phyloP scores from a whole-genome alignment of 495 filamentous ascomycete species.

The Massariosphaeria phaeospora region DNA sequence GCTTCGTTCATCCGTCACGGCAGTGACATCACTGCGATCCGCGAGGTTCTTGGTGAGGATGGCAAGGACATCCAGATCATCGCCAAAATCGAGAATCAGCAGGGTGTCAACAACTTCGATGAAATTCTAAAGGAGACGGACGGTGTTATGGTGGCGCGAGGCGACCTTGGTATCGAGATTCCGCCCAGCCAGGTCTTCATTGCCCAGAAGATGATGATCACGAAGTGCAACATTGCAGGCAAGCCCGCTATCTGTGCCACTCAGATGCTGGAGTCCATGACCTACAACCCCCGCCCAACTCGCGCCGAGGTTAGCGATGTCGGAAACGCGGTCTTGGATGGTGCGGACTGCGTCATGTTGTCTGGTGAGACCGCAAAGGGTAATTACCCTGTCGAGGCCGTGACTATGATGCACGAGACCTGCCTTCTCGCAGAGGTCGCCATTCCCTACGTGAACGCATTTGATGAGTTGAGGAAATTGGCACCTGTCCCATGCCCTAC shows the following conservation, averaged over 20 bases:
- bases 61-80: conserved; percentile 98
- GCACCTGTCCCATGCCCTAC: conserved; percentile 75
- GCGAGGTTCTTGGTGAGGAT: conserved; percentile 83
- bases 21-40: conserved; percentile 86
- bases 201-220: conserved; percentile 99
- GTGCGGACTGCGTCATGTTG: conserved; percentile 99
- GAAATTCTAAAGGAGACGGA: conserved; percentile 95
- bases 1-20: conserved; percentile 95
- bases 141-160: conserved; percentile 99
- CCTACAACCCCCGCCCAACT: conserved; percentile 96
- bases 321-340: conserved; percentile 94
- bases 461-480: conserved; percentile 86
- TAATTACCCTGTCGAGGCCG: conserved; percentile 84
- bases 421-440: conserved; percentile 93
- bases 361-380: conserved; percentile 99
- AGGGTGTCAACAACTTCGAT: conserved; percentile 97
- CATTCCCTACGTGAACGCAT: conserved; percentile 92
- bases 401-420: conserved; percentile 96
- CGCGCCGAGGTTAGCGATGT: conserved; percentile 98
- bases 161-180: conserved; percentile 97
- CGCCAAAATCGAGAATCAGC: conserved; percentile 99
- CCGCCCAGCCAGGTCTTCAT: conserved; percentile 97
- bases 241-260: conserved; percentile 96
- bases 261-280: conserved; percentile 97
- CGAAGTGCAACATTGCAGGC: conserved; percentile 98